Percentiles rank a stretch among this genome's conserved stretches.
Evolutionary conservation across 352 stramenopile species (phyloP).

Genomic region (Phytophthora nicotianae): DNA sequence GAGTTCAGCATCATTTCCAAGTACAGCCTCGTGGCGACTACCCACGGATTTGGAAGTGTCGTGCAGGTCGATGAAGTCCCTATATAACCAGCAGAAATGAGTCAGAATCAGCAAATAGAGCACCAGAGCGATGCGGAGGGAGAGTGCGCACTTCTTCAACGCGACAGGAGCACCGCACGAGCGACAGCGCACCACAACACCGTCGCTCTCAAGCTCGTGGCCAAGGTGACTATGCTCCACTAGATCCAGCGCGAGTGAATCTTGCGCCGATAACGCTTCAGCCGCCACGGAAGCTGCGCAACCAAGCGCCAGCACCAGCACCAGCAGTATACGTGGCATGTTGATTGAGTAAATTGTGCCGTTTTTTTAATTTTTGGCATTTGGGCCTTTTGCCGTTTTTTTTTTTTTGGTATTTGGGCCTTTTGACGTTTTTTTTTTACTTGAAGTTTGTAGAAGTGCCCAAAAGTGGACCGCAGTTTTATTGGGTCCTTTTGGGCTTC

Average conservation of each 20-base stretch:
- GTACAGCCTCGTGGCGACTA: constrained; percentile 47
- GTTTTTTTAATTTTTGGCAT: constrained; percentile 6
- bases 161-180: constrained; percentile 76
- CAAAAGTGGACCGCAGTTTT: too few relatives aligned
- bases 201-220: constrained; percentile 35
- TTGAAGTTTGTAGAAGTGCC: too few relatives aligned
- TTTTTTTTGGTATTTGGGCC: constrained; percentile 4
- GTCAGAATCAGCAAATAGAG: constrained; percentile 7
- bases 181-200: constrained; percentile 70
- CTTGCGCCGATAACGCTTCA: constrained; percentile 13
- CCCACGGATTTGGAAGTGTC: constrained; percentile 79
- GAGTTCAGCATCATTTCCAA: constrained; percentile 60
- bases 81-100: constrained; percentile 27
- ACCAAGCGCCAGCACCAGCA: constrained; percentile 25
- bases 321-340: constrained; percentile 36
- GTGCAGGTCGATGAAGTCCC: constrained; percentile 72
- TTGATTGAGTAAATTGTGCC: constrained; percentile 16
- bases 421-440: too few relatives aligned
- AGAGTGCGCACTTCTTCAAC: constrained; percentile 54
- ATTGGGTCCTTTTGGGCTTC: too few relatives aligned
- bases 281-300: constrained; percentile 10
- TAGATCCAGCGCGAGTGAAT: constrained; percentile 8
- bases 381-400: too few relatives aligned
- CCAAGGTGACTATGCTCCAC: constrained; percentile 20
- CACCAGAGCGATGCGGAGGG: not conserved